Evolutionary conservation across 2,329 filamentous ascomycete species (phyloP), one percentile per base, ranked within the genome.

Genomic region (Gaeumannomyces tritici): DNA sequence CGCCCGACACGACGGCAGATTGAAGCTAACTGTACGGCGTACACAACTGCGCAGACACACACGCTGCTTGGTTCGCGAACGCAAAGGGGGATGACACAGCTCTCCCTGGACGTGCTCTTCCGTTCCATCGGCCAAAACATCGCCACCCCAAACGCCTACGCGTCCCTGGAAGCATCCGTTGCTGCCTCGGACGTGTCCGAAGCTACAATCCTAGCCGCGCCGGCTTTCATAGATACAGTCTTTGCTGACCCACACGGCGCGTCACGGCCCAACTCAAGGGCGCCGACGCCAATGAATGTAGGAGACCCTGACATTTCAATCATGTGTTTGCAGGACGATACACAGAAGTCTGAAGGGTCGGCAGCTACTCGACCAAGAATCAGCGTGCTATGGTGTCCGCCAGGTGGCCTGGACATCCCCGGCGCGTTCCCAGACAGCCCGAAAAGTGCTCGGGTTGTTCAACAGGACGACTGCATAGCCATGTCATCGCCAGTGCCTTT

Each of bases 51-150:
- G 8, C 31, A 97, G 93, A 96, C 91, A 66, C 93, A 99, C 73
- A 99, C 95, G 0, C 96, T 98, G 64, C 83, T 99, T 21, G 95
- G 95, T 62, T 96, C 91, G 15, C 89, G 88, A 67, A 85, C 83
- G 27, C 90, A 97, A 74, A 88, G 93, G 66, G 95, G 95, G 65
- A 78, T 99, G 62, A 96, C 92, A 0, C 95, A 99, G 73, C 88
- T 99, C 70, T 85, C 91, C 0, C 87, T 99, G 62, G 93, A 98
- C 70, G 84, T 96, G 55, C 82, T 98, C 60, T 99, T 96, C 76
- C 87, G 88, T 65, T 93, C 90, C 57, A 85, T 96, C 60, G 86
- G 85, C 63, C 77, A 83, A 24, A 89, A 87, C 64, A 85, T 96
- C 62, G 85, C 89, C 66, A 85, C 90, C 61, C 76, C 81, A 28